Percentiles rank a stretch among this genome's conserved stretches.
Evolutionary conservation across 345 rosid genomes (phyloP).

Genomic region (Eucalyptus polybractea): DNA sequence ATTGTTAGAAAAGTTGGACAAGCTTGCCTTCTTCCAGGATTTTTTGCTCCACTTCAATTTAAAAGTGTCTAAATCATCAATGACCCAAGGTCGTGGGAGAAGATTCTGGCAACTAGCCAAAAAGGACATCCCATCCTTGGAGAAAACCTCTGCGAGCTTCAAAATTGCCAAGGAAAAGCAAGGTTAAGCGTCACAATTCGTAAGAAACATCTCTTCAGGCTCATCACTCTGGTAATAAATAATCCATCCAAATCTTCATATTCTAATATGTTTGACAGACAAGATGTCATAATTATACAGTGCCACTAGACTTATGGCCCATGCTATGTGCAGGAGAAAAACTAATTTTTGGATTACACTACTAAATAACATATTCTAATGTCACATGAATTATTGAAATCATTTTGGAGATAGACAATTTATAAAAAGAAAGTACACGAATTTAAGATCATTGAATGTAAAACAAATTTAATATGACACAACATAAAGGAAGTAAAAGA

Average conservation of each 20-base stretch:
- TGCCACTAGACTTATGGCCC: background rate
- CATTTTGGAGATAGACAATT: background rate
- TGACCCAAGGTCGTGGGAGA: constrained; percentile 88
- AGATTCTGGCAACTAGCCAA: constrained; percentile 91
- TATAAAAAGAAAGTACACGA: background rate
- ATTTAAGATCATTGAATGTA: background rate
- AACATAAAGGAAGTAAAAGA: background rate
- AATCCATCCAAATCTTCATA: background rate
- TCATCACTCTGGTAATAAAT: background rate
- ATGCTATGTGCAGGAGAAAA: background rate
- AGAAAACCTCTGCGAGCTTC: constrained; percentile 98
- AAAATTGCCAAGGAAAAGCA: background rate
- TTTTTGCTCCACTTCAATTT: constrained; percentile 75
- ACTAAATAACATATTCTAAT: background rate
- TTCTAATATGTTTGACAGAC: background rate
- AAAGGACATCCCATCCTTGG: constrained; percentile 94
- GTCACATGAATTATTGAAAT: background rate
- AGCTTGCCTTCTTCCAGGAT: constrained; percentile 86
- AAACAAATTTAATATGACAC: background rate
- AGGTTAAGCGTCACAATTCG: background rate
- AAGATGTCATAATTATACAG: background rate
- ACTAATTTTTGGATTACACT: background rate
- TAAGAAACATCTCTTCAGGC: background rate
- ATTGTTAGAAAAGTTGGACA: background rate
- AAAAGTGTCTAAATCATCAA: constrained; percentile 83